phyloP scores from a whole-genome alignment of 2,329 filamentous ascomycete genomes.

The Curvularia spicifera region DNA sequence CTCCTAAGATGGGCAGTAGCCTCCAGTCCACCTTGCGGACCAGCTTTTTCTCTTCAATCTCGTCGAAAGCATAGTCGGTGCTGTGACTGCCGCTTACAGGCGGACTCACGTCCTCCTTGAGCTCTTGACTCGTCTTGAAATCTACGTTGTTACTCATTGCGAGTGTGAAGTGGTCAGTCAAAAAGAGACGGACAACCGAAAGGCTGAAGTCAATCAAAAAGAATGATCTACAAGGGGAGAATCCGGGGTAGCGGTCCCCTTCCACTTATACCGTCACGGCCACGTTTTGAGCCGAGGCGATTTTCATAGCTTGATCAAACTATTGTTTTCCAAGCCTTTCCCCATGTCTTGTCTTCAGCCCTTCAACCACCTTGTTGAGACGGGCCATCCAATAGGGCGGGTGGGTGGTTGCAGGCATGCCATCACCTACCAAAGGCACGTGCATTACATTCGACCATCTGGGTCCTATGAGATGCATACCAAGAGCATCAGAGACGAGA shows the following conservation, averaged over 20 bases:
- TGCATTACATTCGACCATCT: neutral
- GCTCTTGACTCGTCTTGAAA: constrained; percentile 14
- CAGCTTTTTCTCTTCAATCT: constrained; percentile 29
- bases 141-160: constrained; percentile 25
- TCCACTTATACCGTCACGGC: neutral
- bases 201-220: neutral
- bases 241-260: neutral
- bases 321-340: neutral
- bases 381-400: neutral
- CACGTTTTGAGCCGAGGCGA: neutral
- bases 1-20: constrained; percentile 49
- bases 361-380: neutral
- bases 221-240: constrained; percentile 4
- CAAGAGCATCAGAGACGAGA: constrained; percentile 1
- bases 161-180: neutral
- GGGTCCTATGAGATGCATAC: constrained; percentile 1
- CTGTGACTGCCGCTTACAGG: constrained; percentile 1
- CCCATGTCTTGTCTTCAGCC: neutral
- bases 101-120: constrained; percentile 18
- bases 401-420: neutral
- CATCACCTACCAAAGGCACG: neutral
- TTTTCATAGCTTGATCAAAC: neutral
- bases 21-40: constrained; percentile 47
- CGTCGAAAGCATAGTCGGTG: constrained; percentile 19
- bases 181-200: constrained; percentile 1